Percentiles rank a stretch among this genome's conserved stretches.
Evolutionary conservation across 768 basidiomycete species (phyloP).

Genomic region (Inosperma sp.): DNA sequence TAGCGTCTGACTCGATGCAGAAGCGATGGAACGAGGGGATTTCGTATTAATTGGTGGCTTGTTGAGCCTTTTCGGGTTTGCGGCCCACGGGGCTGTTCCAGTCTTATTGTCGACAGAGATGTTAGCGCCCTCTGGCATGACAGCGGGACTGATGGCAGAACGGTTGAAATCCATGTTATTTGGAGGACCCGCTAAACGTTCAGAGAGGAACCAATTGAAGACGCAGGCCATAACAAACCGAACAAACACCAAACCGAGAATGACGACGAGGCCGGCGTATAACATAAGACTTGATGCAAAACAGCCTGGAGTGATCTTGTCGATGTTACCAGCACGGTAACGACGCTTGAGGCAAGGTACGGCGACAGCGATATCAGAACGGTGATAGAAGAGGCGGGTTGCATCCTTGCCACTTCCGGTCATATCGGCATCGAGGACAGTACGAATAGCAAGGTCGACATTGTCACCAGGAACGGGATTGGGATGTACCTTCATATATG

Average conservation of each 20-base stretch:
- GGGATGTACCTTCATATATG: conserved; percentile 76
- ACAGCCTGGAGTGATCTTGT: conserved; percentile 95
- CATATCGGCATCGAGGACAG: conserved; percentile 49
- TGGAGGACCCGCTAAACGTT: conserved; percentile 73
- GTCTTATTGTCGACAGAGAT: conserved; percentile 85
- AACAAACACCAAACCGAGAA: conserved; percentile 83
- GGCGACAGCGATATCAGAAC: conserved; percentile 56
- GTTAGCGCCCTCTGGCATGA: conserved; percentile 96
- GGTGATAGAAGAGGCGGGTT: conserved; percentile 80
- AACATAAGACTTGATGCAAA: conserved; percentile 87
- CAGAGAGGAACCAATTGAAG: conserved; percentile 95
- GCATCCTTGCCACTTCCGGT: conserved; percentile 75
- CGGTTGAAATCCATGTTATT: conserved; percentile 67
- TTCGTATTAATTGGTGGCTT: conserved; percentile 34
- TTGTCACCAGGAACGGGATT: conserved; percentile 62
- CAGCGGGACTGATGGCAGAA: conserved; percentile 87
- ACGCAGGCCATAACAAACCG: conserved; percentile 95
- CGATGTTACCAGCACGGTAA: conserved; percentile 92
- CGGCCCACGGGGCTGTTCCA: conserved; percentile 95
- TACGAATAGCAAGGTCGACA: conserved; percentile 81
- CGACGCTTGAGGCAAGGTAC: conserved; percentile 79
- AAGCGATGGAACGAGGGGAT: conserved; percentile 45
- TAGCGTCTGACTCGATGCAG: conserved; percentile 54
- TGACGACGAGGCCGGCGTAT: conserved; percentile 86
- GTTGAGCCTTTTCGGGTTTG: conserved; percentile 48